Evolutionary conservation across 2,329 filamentous ascomycete genomes (phyloP), one percentile per base, ranked within the genome.

Genomic region (Penicillium occitanis): DNA sequence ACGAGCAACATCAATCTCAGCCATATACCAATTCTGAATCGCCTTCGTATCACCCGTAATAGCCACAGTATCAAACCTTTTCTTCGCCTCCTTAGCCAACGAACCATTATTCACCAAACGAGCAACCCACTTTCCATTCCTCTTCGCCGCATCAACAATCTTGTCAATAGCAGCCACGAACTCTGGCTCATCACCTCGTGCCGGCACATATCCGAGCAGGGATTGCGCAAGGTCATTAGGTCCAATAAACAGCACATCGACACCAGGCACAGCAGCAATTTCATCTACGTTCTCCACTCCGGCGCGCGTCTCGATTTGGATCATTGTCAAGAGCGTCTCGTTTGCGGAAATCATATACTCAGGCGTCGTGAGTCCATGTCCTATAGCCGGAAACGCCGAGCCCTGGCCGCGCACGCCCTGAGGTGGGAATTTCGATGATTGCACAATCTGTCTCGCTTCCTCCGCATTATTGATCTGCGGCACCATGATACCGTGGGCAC

Each of bases 101-200:
- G 72, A 71, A 57, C 81, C 80, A 70, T 84, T 77, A 66, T 83
- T 83, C 0, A 80, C 78, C 76, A 85, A 78, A 1, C 82, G 77
- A 0, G 86, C 89, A 5, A 84, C 84, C 79, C 89, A 90, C 77
- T 90, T 91, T 22, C 88, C 88, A 11, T 88, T 84, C 68, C 82
- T 84, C 61, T 82, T 80, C 3, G 86, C 84, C 2, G 89, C 88
- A 13, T 79, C 79, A 10, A 88, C 79, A 57, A 89, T 82, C 67
- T 82, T 85, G 55, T 81, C 81, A 64, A 91, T 85, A 19, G 89
- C 88, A 40, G 80, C 79, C 37, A 85, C 79, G 67, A 91, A 82
- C 67, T 88, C 84, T 0, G 84, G 83, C 68, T 86, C 82, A 60
- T 83, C 79, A 0, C 81, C 81, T 28, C 74, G 76, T 70, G 90